Evolutionary conservation across 1,284 basidiomycete genomes (phyloP), one percentile per base, ranked within the genome.

Genomic region (Sanguinoderma infundibulare): DNA sequence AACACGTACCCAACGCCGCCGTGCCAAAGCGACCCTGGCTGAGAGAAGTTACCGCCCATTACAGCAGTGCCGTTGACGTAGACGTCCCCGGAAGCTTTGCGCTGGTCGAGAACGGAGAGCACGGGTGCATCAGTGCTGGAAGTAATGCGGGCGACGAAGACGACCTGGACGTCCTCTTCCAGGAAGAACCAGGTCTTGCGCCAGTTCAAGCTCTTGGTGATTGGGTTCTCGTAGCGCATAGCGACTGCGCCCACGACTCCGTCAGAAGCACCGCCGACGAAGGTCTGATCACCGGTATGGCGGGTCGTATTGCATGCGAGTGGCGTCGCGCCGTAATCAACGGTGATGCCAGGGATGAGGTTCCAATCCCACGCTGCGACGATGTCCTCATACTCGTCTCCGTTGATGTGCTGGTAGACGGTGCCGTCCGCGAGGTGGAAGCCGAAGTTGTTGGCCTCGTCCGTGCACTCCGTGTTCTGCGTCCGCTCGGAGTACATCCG

Each of bases 121-220:
- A 91, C 80, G 8, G 85, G 80, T 1, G 81, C 77, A 52, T 65
- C 69, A 57, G 79, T 79, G 10, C 72, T 73, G 9, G 84, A 84
- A 26, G 75, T 73, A 58, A 90, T 75, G 51, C 75, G 75, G 17
- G 85, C 78, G 34, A 89, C 73, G 79, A 87, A 85, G 63, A 91
- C 84, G 65, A 83, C 80, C 67, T 87, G 83, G 44, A 86, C 76
- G 65, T 87, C 83, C 64, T 83, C 77, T 49, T 85, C 80, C 55
- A 92, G 79, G 81, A 88, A 90, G 77, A 90, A 89, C 85, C 85
- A 89, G 0, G 84, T 82, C 74, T 91, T 91, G 66, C 86, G 85
- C 81, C 83, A 92, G 59, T 76, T 75, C 34, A 91, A 69, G 6
- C 79, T 73, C 30, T 75, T 71, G 8, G 87, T 87, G 50, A 77